Evolutionary conservation across 345 rosid genomes (phyloP), one percentile per base, ranked within the genome.

Genomic region (Rhizophora mangle): DNA sequence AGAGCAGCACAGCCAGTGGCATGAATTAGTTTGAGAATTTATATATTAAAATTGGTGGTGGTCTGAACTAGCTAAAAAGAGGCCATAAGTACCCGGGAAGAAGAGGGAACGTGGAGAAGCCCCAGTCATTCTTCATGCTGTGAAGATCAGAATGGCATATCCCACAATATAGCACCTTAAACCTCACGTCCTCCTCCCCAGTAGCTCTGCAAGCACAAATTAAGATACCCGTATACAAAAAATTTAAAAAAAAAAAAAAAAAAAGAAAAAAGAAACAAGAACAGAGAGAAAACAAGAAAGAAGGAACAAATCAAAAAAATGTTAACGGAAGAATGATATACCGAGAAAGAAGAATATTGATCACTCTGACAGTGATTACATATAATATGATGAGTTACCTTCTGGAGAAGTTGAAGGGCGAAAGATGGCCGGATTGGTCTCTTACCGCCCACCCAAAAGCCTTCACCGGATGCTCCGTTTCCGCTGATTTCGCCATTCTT

Each of bases 381-480:
- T 13, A 2, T 39, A 39, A 13, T 3, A 13, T 43, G 4, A 43
- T 43, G n/a, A 43, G 49, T 63, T 8, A 86, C 90, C 88, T 82
- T 79, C 86, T 79, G 51, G 84, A 75, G 68, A 86, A 84, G 21
- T 68, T 52, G 62, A 86, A 82, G 34, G 88, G 85, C 26, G 86
- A 79, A 31, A 84, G 79, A 62, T 65, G 74, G 55, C 88, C 88
- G 0, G 85, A 82, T 9, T 31, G 27, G 72, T 82, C 86, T 39
- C 73, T 60, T 1, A 85, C 88, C 3, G 88, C 90, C 81, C 87
- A 82, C 3, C 88, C 88, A 24, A 75, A 79, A 62, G 85, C 80
- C 63, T 79, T 57, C 1, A 65, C 53, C 2, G 77, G 77, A 22
- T 78, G 82, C 43, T 74, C 72, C 7, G 62, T 49, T 58, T 72